Evolutionary conservation across 148 eudicot genomes (phyloP), one percentile per base, ranked within the genome.

Genomic region (Dianthus caryophyllus): DNA sequence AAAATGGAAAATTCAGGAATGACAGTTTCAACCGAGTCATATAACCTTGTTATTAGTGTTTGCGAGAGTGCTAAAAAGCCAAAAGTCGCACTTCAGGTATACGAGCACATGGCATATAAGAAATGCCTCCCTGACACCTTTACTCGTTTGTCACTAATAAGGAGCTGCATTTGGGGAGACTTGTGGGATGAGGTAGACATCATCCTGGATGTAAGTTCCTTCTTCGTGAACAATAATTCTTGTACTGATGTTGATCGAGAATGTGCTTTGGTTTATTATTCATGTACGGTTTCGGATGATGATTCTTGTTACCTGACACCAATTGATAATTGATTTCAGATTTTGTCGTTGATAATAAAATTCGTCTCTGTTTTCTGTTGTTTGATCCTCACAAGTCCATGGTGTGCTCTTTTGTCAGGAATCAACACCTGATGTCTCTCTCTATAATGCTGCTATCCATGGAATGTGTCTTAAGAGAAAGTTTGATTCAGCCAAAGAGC

Each of bases 61-160:
- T 88, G 95, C 74, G 95, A 88, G 76, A 87, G 61, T 61, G 90
- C 86, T 76, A 75, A 78, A 48, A 78, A 78, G 71, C 90, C 95
- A 9, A 62, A 78, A 64, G 72, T 88, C 31, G 90, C 86, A 51
- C 47, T 85, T 73, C 79, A 82, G 70, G 71, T 88, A 31, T 85
- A 81, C 63, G 76, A 80, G 53, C 95, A 77, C 73, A 88, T 88
- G 95, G 67, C 69, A 73, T 51, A 78, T 67, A 68, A 71, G 61
- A 78, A 80, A 27, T 77, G 76, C 51, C 57, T 63, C 39, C 86
- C 95, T 7, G 90, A 88, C 49, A 81, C 79, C 15, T 88, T 85
- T 64, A 88, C 90, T 63, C 67, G 61, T 51, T 72, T 82, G 77
- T 85, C 90, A 52, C 72, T 88, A 29, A 70, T 82, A 61, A 83